Conservation (phyloP, 805 yeast genomes). For the Monosporozyma siamensis region DNA sequence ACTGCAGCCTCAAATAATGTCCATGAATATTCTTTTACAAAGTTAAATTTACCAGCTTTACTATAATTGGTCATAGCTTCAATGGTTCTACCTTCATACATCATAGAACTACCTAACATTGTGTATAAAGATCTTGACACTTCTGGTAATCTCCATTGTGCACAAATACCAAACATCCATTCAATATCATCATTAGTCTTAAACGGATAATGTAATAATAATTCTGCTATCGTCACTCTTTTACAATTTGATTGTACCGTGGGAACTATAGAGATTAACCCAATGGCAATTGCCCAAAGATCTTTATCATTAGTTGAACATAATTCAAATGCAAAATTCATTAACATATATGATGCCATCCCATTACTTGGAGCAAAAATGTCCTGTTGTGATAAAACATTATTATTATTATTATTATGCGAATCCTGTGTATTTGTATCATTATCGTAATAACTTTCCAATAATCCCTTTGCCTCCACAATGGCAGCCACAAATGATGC, state of each 20-base stretch:
- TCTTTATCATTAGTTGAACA: conserved; percentile 32
- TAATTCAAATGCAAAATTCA: conserved; percentile 25
- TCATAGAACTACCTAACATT: conserved; percentile 38
- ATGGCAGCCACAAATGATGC: conserved; percentile 54
- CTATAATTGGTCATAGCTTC: conserved; percentile 60
- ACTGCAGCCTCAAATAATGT: conserved; percentile 52
- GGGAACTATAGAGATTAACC: conserved; percentile 43
- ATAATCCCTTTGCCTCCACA: conserved; percentile 54
- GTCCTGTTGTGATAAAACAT: conserved; percentile 13
- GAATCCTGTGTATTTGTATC: conserved; percentile 5
- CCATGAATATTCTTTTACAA: conserved; percentile 47
- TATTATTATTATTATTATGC: no score
- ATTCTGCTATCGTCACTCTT: conserved; percentile 39
- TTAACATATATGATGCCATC: conserved; percentile 35
- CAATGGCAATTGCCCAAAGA: conserved; percentile 61
- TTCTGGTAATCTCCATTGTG: conserved; percentile 49
- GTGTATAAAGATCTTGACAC: conserved; percentile 50
- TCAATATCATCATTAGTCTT: conserved; percentile 67
- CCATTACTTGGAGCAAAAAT: conserved; percentile 31
- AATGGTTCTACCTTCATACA: conserved; percentile 45
- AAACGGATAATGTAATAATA: conserved; percentile 52
- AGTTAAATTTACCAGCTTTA: conserved; percentile 48
- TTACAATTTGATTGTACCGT: conserved; percentile 32
- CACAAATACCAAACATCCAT: conserved; percentile 68
- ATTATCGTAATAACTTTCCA: conserved; percentile 32